Evolutionary conservation across 2,329 filamentous ascomycete genomes (phyloP).

Genomic region (Botrytis sinoallii): DNA sequence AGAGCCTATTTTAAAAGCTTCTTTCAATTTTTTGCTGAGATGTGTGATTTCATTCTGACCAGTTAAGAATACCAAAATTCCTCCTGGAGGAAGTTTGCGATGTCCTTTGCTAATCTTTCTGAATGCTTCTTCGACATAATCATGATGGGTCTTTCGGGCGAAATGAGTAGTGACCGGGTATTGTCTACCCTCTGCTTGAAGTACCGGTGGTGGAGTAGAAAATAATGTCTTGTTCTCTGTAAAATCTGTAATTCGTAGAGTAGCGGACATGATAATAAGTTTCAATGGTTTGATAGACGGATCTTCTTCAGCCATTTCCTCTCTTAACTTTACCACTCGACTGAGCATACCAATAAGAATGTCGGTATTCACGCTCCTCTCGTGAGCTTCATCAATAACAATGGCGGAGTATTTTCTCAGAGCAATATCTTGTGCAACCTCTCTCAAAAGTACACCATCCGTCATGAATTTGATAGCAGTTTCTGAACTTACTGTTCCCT

Average conservation of each 20-base stretch:
- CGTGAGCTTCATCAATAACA: slow-evolving; percentile 94
- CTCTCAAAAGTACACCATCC: slow-evolving; percentile 88
- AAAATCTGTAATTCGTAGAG: slow-evolving; percentile 84
- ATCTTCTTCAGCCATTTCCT: slow-evolving; percentile 70
- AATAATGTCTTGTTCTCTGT: slow-evolving; percentile 82
- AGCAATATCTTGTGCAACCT: slow-evolving; percentile 85
- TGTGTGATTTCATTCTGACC: slow-evolving; percentile 87
- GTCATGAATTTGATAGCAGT: slow-evolving; percentile 99
- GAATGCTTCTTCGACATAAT: slow-evolving; percentile 90
- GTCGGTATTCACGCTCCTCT: slow-evolving; percentile 95
- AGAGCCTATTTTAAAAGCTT: slow-evolving; percentile 50
- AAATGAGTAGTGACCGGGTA: slow-evolving; percentile 90
- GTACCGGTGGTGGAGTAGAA: slow-evolving; percentile 70
- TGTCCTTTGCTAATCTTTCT: slow-evolving; percentile 85
- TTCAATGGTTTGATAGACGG: slow-evolving; percentile 74
- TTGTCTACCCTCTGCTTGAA: slow-evolving; percentile 89
- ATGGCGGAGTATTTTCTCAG: slow-evolving; percentile 89
- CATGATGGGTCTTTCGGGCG: slow-evolving; percentile 72
- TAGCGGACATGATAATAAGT: slow-evolving; percentile 97
- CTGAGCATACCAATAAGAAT: slow-evolving; percentile 97
- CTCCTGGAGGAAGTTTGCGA: slow-evolving; percentile 82
- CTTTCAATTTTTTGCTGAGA: slow-evolving; percentile 75
- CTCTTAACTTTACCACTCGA: slow-evolving; percentile 80
- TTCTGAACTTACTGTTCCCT: slow-evolving; percentile 73
- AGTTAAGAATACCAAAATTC: slow-evolving; percentile 91